Evolutionary conservation across 441 rosid genomes (phyloP).

Genomic region (Syzygium malaccense): DNA sequence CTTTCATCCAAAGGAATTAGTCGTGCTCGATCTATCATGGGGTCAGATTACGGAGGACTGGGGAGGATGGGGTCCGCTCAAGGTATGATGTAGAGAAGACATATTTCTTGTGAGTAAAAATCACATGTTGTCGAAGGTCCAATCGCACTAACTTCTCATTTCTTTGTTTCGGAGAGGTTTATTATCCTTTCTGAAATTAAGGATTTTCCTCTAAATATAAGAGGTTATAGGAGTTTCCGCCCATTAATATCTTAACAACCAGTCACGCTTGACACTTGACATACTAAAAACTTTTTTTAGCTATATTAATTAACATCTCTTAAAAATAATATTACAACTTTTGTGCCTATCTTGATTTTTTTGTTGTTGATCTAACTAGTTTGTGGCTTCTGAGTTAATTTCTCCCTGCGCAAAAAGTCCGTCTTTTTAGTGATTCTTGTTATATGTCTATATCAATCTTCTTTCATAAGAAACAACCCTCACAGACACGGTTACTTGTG

Average conservation of each 20-base stretch:
- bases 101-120: fast-evolving
- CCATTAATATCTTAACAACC: neutral
- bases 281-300: neutral
- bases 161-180: fast-evolving
- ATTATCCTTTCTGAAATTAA: neutral
- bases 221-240: neutral
- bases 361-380: neutral
- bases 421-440: neutral
- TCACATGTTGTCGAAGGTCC: fast-evolving
- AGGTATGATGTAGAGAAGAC: neutral
- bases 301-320: neutral
- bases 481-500: neutral
- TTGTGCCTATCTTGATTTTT: neutral
- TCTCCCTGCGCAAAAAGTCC: neutral
- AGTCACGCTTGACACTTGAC: neutral
- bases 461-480: neutral
- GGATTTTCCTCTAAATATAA: neutral
- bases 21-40: fast-evolving
- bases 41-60: fast-evolving
- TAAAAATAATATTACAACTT: neutral
- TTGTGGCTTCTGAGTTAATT: neutral
- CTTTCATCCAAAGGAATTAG: neutral
- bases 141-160: neutral
- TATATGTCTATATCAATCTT: neutral
- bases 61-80: neutral